Evolutionary conservation across 495 filamentous ascomycete species (phyloP).

Genomic region (Penicillium tannophilum): DNA sequence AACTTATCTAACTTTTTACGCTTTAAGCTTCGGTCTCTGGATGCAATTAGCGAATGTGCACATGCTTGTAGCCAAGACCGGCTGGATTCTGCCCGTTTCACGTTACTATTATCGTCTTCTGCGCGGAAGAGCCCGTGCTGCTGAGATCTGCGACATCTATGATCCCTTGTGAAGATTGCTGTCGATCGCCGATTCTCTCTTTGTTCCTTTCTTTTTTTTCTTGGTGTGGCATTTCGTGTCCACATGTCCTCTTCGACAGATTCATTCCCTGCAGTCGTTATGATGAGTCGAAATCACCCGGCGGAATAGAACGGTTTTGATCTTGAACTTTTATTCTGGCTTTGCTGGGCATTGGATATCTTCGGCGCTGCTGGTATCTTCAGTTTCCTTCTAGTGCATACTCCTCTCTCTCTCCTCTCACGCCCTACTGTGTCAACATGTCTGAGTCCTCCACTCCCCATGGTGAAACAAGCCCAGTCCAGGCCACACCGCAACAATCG

Average conservation of each 20-base stretch:
- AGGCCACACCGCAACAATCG: constrained; percentile 31
- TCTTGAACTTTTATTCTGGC: background rate
- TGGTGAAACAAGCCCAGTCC: constrained; percentile 30
- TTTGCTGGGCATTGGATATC: background rate
- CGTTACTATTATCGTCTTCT: background rate
- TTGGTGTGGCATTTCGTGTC: constrained; percentile 9
- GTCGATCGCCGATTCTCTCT: constrained; percentile 5
- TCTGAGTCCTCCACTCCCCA: constrained; percentile 35
- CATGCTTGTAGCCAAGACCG: constrained; percentile 2
- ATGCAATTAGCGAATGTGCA: constrained; percentile 8
- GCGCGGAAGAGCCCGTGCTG: background rate
- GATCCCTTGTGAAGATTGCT: constrained; percentile 10
- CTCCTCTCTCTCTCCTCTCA: background rate
- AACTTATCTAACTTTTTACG: constrained; percentile 1
- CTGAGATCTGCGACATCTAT: constrained; percentile 7
- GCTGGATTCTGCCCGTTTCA: background rate
- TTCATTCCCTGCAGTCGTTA: constrained; percentile 15
- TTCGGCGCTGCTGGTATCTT: background rate
- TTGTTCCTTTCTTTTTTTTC: background rate
- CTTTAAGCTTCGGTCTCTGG: constrained; percentile 5
- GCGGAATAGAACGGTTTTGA: constrained; percentile 12
- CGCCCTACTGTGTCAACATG: constrained; percentile 28
- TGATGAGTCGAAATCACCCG: constrained; percentile 22
- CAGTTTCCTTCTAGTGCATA: background rate
- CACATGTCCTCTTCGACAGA: constrained; percentile 1